Conservation (phyloP, 495 filamentous ascomycete genomes). For the Ascodesmis nigricans region DNA sequence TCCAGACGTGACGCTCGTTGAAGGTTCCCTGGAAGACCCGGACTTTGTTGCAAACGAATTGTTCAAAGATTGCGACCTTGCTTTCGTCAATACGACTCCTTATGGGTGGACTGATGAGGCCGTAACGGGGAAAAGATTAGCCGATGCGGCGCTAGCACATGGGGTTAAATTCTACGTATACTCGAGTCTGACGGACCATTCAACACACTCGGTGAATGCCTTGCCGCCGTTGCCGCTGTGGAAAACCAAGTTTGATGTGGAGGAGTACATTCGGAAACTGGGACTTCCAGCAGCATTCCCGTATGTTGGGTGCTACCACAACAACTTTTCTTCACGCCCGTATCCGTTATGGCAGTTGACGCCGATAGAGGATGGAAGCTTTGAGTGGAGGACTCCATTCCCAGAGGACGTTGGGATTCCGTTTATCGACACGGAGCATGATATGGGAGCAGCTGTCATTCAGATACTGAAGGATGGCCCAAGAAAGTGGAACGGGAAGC, state of each 20-base stretch:
- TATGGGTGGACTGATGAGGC: constrained; percentile 80
- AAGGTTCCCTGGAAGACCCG: constrained; percentile 56
- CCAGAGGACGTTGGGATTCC: constrained; percentile 68
- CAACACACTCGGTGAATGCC: constrained; percentile 26
- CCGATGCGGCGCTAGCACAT: constrained; percentile 68
- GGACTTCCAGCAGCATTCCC: constrained; percentile 74
- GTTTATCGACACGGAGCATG: constrained; percentile 96
- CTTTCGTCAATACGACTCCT: constrained; percentile 89
- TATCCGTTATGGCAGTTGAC: constrained; percentile 83
- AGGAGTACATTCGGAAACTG: constrained; percentile 70
- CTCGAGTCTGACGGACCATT: constrained; percentile 90
- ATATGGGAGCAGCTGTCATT: constrained; percentile 79
- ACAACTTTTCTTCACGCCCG: constrained; percentile 86
- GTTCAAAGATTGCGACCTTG: constrained; percentile 63
- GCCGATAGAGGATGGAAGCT: constrained; percentile 44
- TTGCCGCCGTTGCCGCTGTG: constrained; percentile 46
- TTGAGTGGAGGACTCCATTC: constrained; percentile 87
- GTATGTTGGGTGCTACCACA: constrained; percentile 95
- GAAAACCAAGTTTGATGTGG: constrained; percentile 75
- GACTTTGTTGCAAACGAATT: constrained; percentile 44
- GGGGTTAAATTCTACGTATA: constrained; percentile 83
- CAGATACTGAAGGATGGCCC: constrained; percentile 91
- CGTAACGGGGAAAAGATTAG: constrained; percentile 62
- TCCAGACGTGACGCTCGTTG: constrained; percentile 63
- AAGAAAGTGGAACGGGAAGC: constrained; percentile 62